Evolutionary conservation across 2,329 filamentous ascomycete species (phyloP).

Genomic region (Colletotrichum spinosum): DNA sequence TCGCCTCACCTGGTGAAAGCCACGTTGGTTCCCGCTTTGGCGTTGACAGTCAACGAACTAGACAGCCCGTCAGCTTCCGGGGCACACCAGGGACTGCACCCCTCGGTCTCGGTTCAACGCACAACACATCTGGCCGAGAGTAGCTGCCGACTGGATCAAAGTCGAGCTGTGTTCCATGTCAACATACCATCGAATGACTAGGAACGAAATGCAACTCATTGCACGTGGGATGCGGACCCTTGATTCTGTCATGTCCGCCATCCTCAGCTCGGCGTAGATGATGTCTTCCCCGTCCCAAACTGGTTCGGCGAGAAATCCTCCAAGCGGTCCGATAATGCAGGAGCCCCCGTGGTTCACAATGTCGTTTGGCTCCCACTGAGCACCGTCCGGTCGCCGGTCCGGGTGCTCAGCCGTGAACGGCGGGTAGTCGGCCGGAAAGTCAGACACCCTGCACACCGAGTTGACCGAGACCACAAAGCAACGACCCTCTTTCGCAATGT

Average conservation of each 20-base stretch:
- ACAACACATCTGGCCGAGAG: slow-evolving; percentile 54
- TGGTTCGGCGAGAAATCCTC: slow-evolving; percentile 51
- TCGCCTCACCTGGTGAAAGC: slow-evolving; percentile 39
- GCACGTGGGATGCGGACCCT: slow-evolving; percentile 43
- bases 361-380: slow-evolving; percentile 49
- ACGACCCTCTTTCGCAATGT: slow-evolving; percentile 58
- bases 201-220: background rate
- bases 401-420: slow-evolving; percentile 52
- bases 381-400: slow-evolving; percentile 52
- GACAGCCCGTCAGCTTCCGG: slow-evolving; percentile 27
- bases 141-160: slow-evolving; percentile 56
- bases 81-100: background rate
- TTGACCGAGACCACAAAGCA: slow-evolving; percentile 57
- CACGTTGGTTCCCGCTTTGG: slow-evolving; percentile 46
- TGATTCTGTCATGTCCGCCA: slow-evolving; percentile 50
- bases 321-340: slow-evolving; percentile 54
- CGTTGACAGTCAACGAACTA: slow-evolving; percentile 45
- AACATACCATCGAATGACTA: slow-evolving; percentile 16
- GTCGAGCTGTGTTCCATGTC: slow-evolving; percentile 47
- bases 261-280: slow-evolving; percentile 50
- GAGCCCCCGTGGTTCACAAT: slow-evolving; percentile 54
- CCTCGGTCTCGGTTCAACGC: slow-evolving; percentile 40
- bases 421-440: slow-evolving; percentile 55
- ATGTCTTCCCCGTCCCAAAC: slow-evolving; percentile 54
- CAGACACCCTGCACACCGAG: slow-evolving; percentile 53